Conservation (phyloP, 1,284 basidiomycete genomes). For the Ganoderma lingzhi region DNA sequence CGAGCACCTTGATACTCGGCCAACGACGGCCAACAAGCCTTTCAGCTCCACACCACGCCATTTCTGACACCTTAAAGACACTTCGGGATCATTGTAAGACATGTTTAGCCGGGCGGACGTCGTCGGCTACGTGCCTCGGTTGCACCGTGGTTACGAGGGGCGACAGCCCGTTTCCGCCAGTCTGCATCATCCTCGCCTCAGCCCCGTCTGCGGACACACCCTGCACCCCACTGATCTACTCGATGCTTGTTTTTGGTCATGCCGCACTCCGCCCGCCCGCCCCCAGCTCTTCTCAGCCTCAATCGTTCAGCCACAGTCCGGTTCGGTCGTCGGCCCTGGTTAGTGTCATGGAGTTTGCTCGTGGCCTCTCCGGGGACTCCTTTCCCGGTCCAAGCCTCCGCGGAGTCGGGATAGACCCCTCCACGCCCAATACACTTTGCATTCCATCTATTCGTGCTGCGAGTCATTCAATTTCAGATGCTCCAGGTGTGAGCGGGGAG, state of each 20-base stretch:
- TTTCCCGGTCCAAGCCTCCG: slow-evolving; percentile 13
- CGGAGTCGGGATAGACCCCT: slow-evolving; percentile 34
- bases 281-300: slow-evolving; percentile 2
- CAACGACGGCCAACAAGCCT: not conserved
- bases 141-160: slow-evolving; percentile 24
- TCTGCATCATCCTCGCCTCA: not conserved
- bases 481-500: slow-evolving; percentile 21
- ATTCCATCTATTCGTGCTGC: slow-evolving; percentile 3
- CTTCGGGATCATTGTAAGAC: not conserved
- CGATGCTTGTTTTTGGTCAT: slow-evolving; percentile 2
- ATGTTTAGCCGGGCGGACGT: slow-evolving; percentile 1
- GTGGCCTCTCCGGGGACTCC: not conserved
- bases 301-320: not conserved
- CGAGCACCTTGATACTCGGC: not conserved
- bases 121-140: slow-evolving; percentile 9
- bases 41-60: not conserved
- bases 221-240: not conserved
- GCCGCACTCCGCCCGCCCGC: slow-evolving; percentile 5
- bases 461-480: slow-evolving; percentile 10
- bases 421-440: slow-evolving; percentile 17
- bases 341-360: not conserved
- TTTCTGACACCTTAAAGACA: not conserved
- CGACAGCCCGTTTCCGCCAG: not conserved
- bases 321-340: slow-evolving; percentile 9
- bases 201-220: not conserved